Evolutionary conservation across 129 eudicot genomes (phyloP), one percentile per base, ranked within the genome.

Genomic region (Logfia minima): DNA sequence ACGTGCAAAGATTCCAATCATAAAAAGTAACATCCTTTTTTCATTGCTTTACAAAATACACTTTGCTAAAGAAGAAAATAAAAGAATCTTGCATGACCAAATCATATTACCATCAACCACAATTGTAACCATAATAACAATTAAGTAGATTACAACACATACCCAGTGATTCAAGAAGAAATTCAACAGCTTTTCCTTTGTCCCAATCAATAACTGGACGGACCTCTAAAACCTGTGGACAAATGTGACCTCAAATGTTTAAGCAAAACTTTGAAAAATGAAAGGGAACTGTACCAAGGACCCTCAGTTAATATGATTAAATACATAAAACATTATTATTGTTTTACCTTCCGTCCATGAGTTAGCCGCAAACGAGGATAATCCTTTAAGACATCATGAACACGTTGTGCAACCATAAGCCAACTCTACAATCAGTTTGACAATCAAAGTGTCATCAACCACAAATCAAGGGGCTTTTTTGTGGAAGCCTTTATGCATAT

Each of bases 101-200:
- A 65, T 31, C 32, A 68, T 18, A 45, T 62, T 62, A 62, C 18
- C 37, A 62, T 62, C n/a, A 3, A 45, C 0, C 8, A 18, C 17
- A 62, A 9, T 13, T 26, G 17, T 62, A 62, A 62, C n/a, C 19
- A 62, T 24, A 37, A 62, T 68, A 34, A 67, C 19, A 66, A 29
- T 34, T 19, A 51, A 28, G 28, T 29, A 11, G 45, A 45, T 13
- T 1, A 35, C 48, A 53, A 10, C 71, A 82, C 89, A 71, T 77
- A 88, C 98, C 92, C 73, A 94, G 82, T 53, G 98, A 87, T 78
- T 91, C 89, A 29, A 94, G 97, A 75, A 94, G 84, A 82, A 93
- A 90, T 61, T 93, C 97, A 19, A 93, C 98, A n/a, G 98, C 98
- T 78, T 86, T 90, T 41, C 98, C 98, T 84, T 93, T 93, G 71